Evolutionary conservation across 2,329 filamentous ascomycete species (phyloP).

Genomic region (Zasmidium citrigriseum): DNA sequence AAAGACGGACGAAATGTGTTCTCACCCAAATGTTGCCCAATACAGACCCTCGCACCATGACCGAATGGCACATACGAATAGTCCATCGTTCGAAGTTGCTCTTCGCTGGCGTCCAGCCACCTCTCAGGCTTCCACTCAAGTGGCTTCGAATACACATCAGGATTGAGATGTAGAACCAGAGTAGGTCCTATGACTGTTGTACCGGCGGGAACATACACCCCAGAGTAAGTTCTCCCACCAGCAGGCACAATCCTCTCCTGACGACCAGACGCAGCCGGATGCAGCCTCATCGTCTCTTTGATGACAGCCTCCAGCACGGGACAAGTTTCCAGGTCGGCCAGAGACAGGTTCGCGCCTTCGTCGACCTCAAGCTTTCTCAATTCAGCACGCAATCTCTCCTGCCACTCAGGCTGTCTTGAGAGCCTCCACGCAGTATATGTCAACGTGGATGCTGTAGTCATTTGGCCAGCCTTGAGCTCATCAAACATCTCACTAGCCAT

Average conservation of each 20-base stretch:
- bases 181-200: not conserved
- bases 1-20: not conserved
- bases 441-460: not conserved
- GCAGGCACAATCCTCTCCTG: not conserved
- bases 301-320: not conserved
- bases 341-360: not conserved
- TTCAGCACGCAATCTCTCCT: not conserved
- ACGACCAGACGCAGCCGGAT: not conserved
- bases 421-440: not conserved
- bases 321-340: not conserved
- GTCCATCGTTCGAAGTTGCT: not conserved
- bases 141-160: not conserved
- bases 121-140: not conserved
- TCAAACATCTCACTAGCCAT: not conserved
- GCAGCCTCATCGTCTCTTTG: not conserved
- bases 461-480: not conserved
- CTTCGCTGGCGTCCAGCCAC: not conserved
- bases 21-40: constrained; percentile 2
- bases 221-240: not conserved
- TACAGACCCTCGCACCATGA: constrained; percentile 1
- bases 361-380: not conserved
- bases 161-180: not conserved
- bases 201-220: not conserved
- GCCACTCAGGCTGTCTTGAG: not conserved
- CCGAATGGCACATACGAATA: constrained; percentile 5